Base-by-base conservation (phyloP, 2,329 filamentous ascomycete species). In the Tolypocladium tropicale region DNA sequence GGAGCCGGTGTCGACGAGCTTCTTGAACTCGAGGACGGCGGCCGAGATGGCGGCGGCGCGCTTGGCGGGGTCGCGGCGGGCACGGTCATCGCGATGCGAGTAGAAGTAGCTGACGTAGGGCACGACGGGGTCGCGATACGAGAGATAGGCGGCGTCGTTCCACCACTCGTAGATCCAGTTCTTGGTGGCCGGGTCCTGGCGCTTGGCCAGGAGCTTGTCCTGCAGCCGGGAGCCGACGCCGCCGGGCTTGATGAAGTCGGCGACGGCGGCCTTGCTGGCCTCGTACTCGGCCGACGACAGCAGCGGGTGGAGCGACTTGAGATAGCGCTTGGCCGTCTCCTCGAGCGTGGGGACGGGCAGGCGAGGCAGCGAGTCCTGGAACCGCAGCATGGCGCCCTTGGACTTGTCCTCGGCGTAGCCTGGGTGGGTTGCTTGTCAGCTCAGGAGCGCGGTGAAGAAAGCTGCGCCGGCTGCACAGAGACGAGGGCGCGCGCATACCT, bases 91-190 rank as follows among this genome's bases (percentile, higher is more conserved):
- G 63, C 90, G 85, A 77, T 97, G 93, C 55, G 92, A 96, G 78
- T 99, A 99, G 78, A 99, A 99, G 82, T 99, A 99, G 74, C 90
- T 96, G 67, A 99, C 94, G 70, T 97, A 99, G 59, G 94, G 94
- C 21, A 97, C 89, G 51, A 99, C 90, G 12, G 94, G 94, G 71
- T 97, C 94, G 62, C 93, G 88, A 78, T 97, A 97, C 62, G 76
- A 81, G 62, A 99, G 84, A 75, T 99, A 99, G 57, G 94, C 94
- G 5, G 85, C 84, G 54, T 96, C 84, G 72, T 99, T 97, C 94
- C 94, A 99, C 94, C 94, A 99, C 64, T 99, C 93, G 64, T 88
- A 85, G 56, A 99, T 80, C 94, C 94, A 99, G 76, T 97, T 99
- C 76, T 88, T 90, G 69, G 82, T 76, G 60, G 88, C 86, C 53